Base-by-base conservation (phyloP, 2,329 filamentous ascomycete species). In the Ceratocystis ficicola region DNA sequence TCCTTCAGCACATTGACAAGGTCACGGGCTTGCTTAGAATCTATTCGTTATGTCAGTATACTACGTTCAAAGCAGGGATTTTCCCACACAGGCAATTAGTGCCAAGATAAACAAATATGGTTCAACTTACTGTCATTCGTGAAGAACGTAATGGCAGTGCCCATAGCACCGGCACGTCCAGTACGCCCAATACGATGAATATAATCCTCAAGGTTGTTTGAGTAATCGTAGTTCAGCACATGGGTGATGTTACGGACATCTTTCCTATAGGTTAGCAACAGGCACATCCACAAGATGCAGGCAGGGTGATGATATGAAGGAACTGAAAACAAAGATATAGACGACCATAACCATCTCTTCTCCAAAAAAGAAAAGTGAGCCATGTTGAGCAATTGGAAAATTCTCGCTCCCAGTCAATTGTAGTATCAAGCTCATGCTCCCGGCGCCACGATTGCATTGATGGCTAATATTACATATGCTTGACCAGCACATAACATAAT, bases 241-340 rank as follows among this genome's bases (percentile, higher is more conserved):
- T 99, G 94, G 80, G 94, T 97, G 82, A 99, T 99, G 84, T 99
- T 95, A 81, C 92, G 93, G 82, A 99, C 94, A 88, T 99, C 94
- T 97, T 96, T 75, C 74, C 73, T 59, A 44, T 30, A 60, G 63
- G 66, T 67, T 67, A 67, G 74, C 73, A 73, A 73, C 70, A 79
- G 74, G 81, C 77, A 65, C 30, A 62, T 36, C 28, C 5, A 62
- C 5, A 28, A 20, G 20, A 22, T 83, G 89, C 95, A 95, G 95
- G 90, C 80, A 83, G 81, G 10, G 12, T 41, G 15, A 78, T 79
- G 80, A 81, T 74, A 77, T 77, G 74, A 75, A 75, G 73, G 70
- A 65, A 78, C 80, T 81, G 81, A 81, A 82, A 85, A 83, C 77
- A 61, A 20, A 17, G 60, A 63, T 25, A 25, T 22, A 66, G 62